Evolutionary conservation across 2,329 filamentous ascomycete genomes (phyloP).

Genomic region (Periconia digitata): DNA sequence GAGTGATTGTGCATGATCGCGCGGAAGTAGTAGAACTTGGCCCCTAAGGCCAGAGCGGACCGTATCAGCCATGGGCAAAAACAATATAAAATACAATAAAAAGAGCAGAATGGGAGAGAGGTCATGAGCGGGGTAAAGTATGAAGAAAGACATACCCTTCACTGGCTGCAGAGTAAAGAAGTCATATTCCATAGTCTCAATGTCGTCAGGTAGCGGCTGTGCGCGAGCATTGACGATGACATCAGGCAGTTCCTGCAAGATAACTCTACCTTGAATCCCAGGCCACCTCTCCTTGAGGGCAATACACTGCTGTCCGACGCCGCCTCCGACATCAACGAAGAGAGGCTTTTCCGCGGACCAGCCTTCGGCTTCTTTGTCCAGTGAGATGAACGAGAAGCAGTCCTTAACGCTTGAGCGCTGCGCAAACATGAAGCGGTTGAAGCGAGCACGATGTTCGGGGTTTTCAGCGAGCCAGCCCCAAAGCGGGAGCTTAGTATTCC

Average conservation of each 20-base stretch:
- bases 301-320: slow-evolving; percentile 11
- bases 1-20: slow-evolving; percentile 45
- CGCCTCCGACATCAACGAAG: slow-evolving; percentile 16
- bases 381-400: not conserved
- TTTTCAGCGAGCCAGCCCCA: slow-evolving; percentile 4
- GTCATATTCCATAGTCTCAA: slow-evolving; percentile 3
- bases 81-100: no score
- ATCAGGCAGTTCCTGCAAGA: slow-evolving; percentile 8
- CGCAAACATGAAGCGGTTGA: slow-evolving; percentile 9
- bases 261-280: slow-evolving; percentile 2
- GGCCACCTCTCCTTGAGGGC: slow-evolving; percentile 4
- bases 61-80: no score
- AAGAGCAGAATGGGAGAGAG: no score
- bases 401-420: slow-evolving; percentile 4
- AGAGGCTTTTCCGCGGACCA: slow-evolving; percentile 2
- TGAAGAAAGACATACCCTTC: slow-evolving; percentile 3
- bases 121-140: no score
- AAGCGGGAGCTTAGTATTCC: slow-evolving; percentile 1
- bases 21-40: slow-evolving; percentile 44
- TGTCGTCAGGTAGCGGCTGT: not conserved
- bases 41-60: slow-evolving; percentile 16
- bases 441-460: slow-evolving; percentile 1
- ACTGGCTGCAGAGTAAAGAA: slow-evolving; percentile 6
- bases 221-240: not conserved
- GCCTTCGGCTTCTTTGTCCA: not conserved